Conservation (phyloP, 805 yeast genomes). For the Cyberlindnera galapagoensis region DNA sequence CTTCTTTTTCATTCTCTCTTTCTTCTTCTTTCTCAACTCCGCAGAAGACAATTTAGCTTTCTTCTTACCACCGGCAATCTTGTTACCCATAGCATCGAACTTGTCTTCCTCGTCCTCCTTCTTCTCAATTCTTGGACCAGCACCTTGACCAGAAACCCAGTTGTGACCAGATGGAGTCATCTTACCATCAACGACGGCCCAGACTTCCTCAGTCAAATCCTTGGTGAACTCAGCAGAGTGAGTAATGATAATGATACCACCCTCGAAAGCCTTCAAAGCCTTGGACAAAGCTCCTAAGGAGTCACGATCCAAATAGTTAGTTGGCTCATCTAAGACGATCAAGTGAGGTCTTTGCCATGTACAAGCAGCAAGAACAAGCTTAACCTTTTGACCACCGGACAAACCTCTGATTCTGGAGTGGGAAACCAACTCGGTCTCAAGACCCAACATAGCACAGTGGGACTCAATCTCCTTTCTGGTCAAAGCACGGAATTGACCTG, state of each 20-base stretch:
- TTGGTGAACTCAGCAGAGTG: conserved; percentile 99
- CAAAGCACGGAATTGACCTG: conserved; percentile 99
- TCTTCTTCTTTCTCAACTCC: conserved; percentile 99
- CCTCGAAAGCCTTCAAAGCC: conserved; percentile 97
- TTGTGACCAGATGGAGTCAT: conserved; percentile 99
- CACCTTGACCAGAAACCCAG: conserved; percentile 99
- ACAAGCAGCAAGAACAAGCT: conserved; percentile 99
- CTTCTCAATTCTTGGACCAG: conserved; percentile 99
- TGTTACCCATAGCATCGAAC: conserved; percentile 99
- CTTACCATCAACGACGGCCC: conserved; percentile 97
- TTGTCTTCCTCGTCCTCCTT: conserved; percentile 95
- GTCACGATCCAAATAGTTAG: conserved; percentile 98
- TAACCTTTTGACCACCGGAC: conserved; percentile 99
- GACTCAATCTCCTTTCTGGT: conserved; percentile 99
- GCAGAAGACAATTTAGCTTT: conserved; percentile 97
- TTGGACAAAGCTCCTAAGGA: conserved; percentile 98
- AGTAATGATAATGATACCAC: conserved; percentile 99
- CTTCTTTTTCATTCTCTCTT: conserved; percentile 99
- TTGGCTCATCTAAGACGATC: conserved; percentile 99
- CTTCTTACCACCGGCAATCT: conserved; percentile 94
- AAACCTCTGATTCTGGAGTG: conserved; percentile 99
- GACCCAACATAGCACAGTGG: conserved; percentile 98
- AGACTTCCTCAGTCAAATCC: conserved; percentile 98
- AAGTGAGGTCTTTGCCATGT: conserved; percentile 99
- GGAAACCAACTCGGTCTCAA: conserved; percentile 97